Base-by-base conservation (phyloP, 495 filamentous ascomycete genomes). In the Penicillium pulvis region DNA sequence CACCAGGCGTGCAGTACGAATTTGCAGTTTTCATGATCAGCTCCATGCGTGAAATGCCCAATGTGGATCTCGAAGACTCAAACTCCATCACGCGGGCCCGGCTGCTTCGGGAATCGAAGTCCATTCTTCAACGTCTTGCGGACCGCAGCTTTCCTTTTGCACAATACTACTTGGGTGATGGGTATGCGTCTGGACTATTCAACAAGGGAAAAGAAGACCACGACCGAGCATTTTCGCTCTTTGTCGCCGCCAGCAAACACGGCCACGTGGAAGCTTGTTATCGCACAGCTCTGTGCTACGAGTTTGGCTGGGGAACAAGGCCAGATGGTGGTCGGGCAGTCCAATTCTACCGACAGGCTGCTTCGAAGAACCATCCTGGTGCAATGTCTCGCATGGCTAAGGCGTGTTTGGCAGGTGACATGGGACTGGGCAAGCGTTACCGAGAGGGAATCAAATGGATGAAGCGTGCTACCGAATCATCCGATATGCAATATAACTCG, bases 201-300 rank as follows among this genome's bases (percentile, higher is more conserved):
- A 92, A 83, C 75, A 98, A 96, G 73, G 90, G 89, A 39, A 92
- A 90, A 62, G 86, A 90, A 64, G 95, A 98, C 71, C 87, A 93
- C 64, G 91, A 94, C 58, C 86, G 87, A 11, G 92, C 93, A 2
- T 98, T 97, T 65, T 85, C 90, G 0, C 85, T 97, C 7, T 99
- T 99, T 69, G 79, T 97, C 33, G 84, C 93, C 1, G 95, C 95
- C 12, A 92, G 90, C 70, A 99, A 98, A 76, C 95, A 97, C 71
- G 95, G 94, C 31, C 94, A 99, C 69, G 90, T 95, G 30, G 94
- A 99, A 75, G 92, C 95, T 28, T 93, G 87, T 43, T 99, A 97
- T 75, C 89, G 94, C 52, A 88, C 93, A 47, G 94, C 89, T 4
- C 77, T 99, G 36, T 98, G 93, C 78, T 97, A 96, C 74, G 94